These are phyloP conservation scores for Candida ovalis DNA, from an alignment of 805 yeast genomes.

Conservation along the genomic window DNA sequence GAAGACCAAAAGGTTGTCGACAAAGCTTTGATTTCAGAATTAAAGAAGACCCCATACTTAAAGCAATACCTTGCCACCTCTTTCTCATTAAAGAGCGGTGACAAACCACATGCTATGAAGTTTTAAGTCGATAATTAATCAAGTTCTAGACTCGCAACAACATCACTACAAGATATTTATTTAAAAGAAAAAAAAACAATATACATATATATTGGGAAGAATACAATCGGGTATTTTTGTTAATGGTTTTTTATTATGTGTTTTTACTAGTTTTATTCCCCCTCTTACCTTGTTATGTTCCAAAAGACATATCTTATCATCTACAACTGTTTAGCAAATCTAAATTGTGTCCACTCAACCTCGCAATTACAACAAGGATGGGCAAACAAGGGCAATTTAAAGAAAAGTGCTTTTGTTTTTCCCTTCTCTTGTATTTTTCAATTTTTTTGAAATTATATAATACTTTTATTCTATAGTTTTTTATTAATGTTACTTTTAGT, in stretches of 20 bases:
- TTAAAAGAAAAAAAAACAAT: not conserved
- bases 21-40: slow-evolving; percentile 85
- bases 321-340: not conserved
- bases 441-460: not conserved
- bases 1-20: slow-evolving; percentile 97
- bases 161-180: not conserved
- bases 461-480: slow-evolving; percentile 1
- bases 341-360: not conserved
- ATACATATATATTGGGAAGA: not conserved
- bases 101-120: slow-evolving; percentile 97
- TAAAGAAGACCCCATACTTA: slow-evolving; percentile 96
- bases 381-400: not conserved
- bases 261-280: slow-evolving; percentile 1
- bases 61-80: slow-evolving; percentile 94
- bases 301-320: not conserved
- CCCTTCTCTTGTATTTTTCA: not conserved
- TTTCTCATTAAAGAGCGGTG: slow-evolving; percentile 97
- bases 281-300: not conserved
- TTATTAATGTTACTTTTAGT: slow-evolving; percentile 4
- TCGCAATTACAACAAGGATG: not conserved
- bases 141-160: not conserved
- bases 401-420: not conserved
- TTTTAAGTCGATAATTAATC: slow-evolving; percentile 50
- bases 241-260: slow-evolving; percentile 2
- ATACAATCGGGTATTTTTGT: slow-evolving; percentile 2